Evolutionary conservation across 2,329 filamentous ascomycete species (phyloP), one percentile per base, ranked within the genome.

Genomic region (Ophiocordyceps polyrhachis-furcata): DNA sequence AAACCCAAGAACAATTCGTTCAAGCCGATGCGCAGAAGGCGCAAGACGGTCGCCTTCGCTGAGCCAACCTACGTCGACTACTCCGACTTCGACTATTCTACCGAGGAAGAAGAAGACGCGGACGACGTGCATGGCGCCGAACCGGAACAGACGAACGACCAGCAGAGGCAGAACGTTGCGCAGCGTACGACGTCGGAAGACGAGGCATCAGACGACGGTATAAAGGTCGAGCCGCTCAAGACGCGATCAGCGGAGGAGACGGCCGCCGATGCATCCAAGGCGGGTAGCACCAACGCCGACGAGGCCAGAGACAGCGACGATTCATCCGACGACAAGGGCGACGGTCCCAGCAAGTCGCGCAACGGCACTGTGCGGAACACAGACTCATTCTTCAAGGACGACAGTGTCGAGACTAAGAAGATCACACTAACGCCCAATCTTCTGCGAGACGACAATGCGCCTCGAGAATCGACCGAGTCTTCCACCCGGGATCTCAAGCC

Each of bases 301-400:
- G 57, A 60, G 49, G 47, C 49, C 13, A 56, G 57, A 37, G 73
- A 66, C 43, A 84, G 78, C 52, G 82, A 86, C 45, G 83, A 89
- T 41, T 72, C 75, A 4, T 71, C 80, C 46, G 74, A 77, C 42
- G 64, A 60, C 42, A 76, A 69, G 49, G 54, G 61, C 46, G 67
- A 73, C 40, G 65, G 65, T 2, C 63, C 66, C 2, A 71, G 70
- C 57, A 76, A 81, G 57, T 87, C 85, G 32, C 77, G 81, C 50
- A 93, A 93, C 53, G 87, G 87, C 40, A 89, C 83, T 20, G 74
- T 94, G 41, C 76, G 89, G 50, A 93, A 93, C 58, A 89, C 86
- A 5, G 89, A 96, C 62, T 94, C 89, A 1, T 95, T 96, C 69
- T 95, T 95, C 70, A 93, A 87, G 61, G 91, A 96, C 56, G 89